These are phyloP conservation scores for Aspergillus campestris DNA, from an alignment of 495 filamentous ascomycete species.

Conservation along the genomic window DNA sequence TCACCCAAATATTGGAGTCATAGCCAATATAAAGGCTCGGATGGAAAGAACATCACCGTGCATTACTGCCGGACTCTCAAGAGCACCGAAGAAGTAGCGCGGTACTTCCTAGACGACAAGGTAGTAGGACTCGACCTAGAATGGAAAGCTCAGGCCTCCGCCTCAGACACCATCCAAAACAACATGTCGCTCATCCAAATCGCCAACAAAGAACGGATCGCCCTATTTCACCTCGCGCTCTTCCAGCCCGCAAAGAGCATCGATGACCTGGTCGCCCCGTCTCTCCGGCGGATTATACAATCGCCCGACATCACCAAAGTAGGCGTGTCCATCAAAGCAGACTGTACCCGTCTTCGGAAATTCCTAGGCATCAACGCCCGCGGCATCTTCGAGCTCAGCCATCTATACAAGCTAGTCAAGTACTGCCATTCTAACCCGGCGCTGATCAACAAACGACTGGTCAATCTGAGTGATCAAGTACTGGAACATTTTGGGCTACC, in stretches of 20 bases:
- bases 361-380: conserved; percentile 52
- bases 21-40: conserved; percentile 47
- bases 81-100: conserved; percentile 55
- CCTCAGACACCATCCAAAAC: conserved; percentile 39
- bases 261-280: conserved; percentile 56
- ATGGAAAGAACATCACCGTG: conserved; percentile 46
- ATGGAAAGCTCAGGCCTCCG: conserved; percentile 53
- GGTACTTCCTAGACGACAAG: conserved; percentile 59
- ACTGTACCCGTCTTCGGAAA: conserved; percentile 61
- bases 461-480: conserved; percentile 59
- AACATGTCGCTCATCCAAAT: conserved; percentile 76
- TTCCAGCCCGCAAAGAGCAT: conserved; percentile 38
- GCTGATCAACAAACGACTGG: conserved; percentile 55
- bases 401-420: conserved; percentile 67
- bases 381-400: conserved; percentile 71
- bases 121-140: conserved; percentile 82
- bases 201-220: conserved; percentile 70
- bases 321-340: conserved; percentile 69
- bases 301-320: conserved; percentile 60
- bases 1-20: conserved; percentile 55
- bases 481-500: conserved; percentile 68
- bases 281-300: conserved; percentile 63
- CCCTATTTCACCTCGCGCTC: conserved; percentile 67
- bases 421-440: conserved; percentile 42
- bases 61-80: conserved; percentile 67